Conservation (phyloP, 2,329 filamentous ascomycete species). For the Emericellopsis cladophorae region DNA sequence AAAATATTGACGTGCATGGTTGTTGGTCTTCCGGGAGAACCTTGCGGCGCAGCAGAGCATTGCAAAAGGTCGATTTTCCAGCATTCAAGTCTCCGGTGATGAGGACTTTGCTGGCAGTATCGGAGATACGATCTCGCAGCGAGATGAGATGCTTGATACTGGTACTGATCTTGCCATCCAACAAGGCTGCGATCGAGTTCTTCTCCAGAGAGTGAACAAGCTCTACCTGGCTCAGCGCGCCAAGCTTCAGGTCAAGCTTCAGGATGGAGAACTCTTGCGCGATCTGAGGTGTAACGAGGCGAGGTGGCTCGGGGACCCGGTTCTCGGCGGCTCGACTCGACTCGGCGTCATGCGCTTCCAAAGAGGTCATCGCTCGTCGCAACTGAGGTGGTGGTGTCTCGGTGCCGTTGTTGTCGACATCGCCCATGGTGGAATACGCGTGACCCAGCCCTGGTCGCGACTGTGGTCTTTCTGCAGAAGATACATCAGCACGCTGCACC, state of each 20-base stretch:
- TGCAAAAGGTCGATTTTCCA: constrained; percentile 97
- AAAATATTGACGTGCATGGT: constrained; percentile 96
- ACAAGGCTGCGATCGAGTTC: constrained; percentile 71
- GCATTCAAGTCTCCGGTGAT: constrained; percentile 94
- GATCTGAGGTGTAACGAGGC: constrained; percentile 82
- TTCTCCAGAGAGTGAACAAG: constrained; percentile 93
- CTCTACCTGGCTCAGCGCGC: constrained; percentile 59
- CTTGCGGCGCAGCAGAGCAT: constrained; percentile 86
- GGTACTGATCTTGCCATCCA: constrained; percentile 89
- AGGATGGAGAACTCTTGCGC: constrained; percentile 92
- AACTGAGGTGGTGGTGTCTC: constrained; percentile 33
- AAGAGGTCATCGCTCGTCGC: constrained; percentile 60
- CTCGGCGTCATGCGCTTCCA: constrained; percentile 46
- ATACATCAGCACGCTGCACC: constrained; percentile 48
- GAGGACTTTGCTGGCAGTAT: constrained; percentile 92
- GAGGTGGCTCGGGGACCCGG: constrained; percentile 53
- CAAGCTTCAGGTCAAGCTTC: constrained; percentile 88
- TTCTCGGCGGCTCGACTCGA: constrained; percentile 60
- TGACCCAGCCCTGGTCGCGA: constrained; percentile 22
- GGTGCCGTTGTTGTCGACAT: constrained; percentile 17
- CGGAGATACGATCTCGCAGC: constrained; percentile 86
- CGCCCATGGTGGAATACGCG: constrained; percentile 45
- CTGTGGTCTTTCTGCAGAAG: constrained; percentile 13
- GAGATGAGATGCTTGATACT: constrained; percentile 84
- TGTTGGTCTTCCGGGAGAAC: constrained; percentile 94